Conservation (phyloP, 2,329 filamentous ascomycete species). For the Fusarium humuli region DNA sequence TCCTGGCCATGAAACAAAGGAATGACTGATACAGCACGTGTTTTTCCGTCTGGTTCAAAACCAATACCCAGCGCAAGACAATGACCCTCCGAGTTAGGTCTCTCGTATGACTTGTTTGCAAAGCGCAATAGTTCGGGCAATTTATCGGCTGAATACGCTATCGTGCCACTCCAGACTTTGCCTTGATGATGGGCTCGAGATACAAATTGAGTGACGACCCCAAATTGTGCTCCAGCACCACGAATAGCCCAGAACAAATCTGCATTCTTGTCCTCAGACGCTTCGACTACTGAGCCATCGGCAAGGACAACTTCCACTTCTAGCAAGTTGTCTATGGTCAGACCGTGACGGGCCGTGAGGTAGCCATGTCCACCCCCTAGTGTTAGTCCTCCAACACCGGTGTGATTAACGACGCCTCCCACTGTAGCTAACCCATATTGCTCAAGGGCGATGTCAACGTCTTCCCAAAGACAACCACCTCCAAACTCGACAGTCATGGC, state of each 20-base stretch:
- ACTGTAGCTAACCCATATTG: conserved; percentile 66
- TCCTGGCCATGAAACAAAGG: conserved; percentile 40
- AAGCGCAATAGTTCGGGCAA: conserved; percentile 40
- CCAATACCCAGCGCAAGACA: conserved; percentile 44
- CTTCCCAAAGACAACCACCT: conserved; percentile 64
- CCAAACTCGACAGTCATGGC: conserved; percentile 59
- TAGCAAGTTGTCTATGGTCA: conserved; percentile 59
- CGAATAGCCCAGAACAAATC: conserved; percentile 63
- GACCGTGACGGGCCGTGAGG: conserved; percentile 65
- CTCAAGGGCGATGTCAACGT: conserved; percentile 64
- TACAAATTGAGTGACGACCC: conserved; percentile 55
- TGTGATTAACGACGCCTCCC: conserved; percentile 71
- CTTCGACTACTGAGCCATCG: conserved; percentile 50
- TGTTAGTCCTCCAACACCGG: conserved; percentile 69
- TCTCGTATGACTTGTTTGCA: conserved; percentile 40
- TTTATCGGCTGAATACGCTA: conserved; percentile 44
- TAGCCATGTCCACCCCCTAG: conserved; percentile 70
- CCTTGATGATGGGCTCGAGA: conserved; percentile 46
- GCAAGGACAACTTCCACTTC: conserved; percentile 55
- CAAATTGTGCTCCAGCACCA: conserved; percentile 60
- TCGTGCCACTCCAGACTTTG: conserved; percentile 48
- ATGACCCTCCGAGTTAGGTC: conserved; percentile 33
- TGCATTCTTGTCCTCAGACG: conserved; percentile 54
- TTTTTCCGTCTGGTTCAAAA: conserved; percentile 29
- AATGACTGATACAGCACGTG: conserved; percentile 34